Evolutionary conservation across 306 rosid species (phyloP).

Genomic region (Cucurbita pepo): DNA sequence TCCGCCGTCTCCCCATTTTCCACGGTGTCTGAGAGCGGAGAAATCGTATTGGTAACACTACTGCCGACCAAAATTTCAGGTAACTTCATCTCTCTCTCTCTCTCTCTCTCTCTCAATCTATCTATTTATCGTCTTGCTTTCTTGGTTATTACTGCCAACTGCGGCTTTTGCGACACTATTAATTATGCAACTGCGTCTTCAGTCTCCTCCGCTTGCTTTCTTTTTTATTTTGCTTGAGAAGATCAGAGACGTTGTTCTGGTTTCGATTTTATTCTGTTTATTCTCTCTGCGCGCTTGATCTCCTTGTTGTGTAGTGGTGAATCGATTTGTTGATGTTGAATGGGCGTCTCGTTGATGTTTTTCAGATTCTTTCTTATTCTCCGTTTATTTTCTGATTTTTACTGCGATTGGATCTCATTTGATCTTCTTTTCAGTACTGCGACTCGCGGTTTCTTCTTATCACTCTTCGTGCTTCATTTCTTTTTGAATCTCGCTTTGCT

Average conservation of each 20-base stretch:
- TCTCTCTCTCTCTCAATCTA: background rate
- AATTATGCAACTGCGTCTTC: background rate
- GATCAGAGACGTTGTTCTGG: background rate
- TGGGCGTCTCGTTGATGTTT: background rate
- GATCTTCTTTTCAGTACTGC: background rate
- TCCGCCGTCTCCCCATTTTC: conserved; percentile 5
- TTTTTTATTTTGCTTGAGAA: background rate
- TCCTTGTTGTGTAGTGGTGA: background rate
- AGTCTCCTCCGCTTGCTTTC: background rate
- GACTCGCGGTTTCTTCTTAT: background rate
- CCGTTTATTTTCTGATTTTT: background rate
- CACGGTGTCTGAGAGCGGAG: background rate
- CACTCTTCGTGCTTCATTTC: background rate
- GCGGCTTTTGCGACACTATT: background rate
- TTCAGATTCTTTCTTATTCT: background rate
- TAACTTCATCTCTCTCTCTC: background rate
- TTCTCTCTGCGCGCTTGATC: background rate
- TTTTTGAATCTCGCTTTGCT: background rate
- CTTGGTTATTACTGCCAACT: background rate
- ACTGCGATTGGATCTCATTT: background rate
- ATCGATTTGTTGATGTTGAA: background rate
- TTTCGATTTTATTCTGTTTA: background rate
- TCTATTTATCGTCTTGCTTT: background rate
- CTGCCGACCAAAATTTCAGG: background rate
- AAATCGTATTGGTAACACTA: background rate